A percentile compares a stretch with the other conserved stretches of the same genome.
Conservation (phyloP, 1,139 yeast genomes). For the Hansenula lynferdii region DNA sequence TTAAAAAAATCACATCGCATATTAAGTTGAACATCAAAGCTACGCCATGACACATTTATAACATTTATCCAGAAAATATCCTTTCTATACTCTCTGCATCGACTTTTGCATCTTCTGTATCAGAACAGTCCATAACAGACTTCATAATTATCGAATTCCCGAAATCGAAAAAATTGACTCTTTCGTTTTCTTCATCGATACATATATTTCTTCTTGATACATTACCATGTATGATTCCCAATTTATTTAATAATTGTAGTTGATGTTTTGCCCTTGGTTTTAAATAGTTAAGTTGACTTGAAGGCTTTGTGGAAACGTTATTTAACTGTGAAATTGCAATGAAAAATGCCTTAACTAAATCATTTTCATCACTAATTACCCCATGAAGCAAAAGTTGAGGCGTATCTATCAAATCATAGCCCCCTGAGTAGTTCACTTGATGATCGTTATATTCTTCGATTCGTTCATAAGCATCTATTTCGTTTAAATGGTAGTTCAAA, state of each 20-base stretch:
- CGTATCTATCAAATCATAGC: background rate
- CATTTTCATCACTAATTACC: background rate
- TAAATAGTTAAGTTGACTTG: background rate
- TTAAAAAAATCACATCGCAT: too few relatives aligned
- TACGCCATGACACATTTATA: too few relatives aligned
- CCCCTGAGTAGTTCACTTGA: background rate
- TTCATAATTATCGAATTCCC: background rate
- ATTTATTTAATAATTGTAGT: background rate
- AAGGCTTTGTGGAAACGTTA: background rate
- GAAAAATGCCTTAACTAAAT: background rate
- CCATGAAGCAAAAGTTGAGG: background rate
- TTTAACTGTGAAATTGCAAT: background rate
- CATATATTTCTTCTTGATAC: background rate
- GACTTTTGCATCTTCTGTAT: background rate
- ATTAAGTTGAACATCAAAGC: too few relatives aligned
- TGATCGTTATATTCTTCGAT: background rate
- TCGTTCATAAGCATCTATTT: slow-evolving; percentile 1
- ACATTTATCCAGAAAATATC: too few relatives aligned
- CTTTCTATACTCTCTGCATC: background rate
- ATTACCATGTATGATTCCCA: background rate
- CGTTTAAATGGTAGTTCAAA: background rate
- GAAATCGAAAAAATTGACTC: background rate
- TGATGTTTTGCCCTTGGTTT: background rate
- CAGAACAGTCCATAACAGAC: background rate
- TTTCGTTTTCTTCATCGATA: slow-evolving; percentile 1